These are phyloP conservation scores for Rhodomyrtus psidioides DNA, from an alignment of 441 rosid genomes.

Conservation along the genomic window DNA sequence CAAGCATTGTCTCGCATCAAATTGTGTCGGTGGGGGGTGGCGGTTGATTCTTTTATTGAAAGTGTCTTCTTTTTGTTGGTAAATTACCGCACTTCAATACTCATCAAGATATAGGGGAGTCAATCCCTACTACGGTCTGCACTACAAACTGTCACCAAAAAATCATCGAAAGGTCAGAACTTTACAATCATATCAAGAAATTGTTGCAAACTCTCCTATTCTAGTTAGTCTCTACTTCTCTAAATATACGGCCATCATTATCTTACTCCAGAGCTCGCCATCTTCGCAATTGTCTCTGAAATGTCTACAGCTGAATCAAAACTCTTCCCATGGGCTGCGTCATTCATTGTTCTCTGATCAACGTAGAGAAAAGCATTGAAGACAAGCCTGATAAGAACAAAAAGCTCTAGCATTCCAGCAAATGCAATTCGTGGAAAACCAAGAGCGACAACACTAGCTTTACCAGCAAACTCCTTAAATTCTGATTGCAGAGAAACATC, in stretches of 20 bases:
- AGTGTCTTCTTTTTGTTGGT: background rate
- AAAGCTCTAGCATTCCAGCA: background rate
- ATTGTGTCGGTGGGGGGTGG: background rate
- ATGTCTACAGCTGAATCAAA: background rate
- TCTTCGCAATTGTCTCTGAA: background rate
- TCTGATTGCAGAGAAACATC: background rate
- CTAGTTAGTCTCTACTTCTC: background rate
- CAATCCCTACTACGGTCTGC: background rate
- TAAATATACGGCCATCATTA: background rate
- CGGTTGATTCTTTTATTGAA: background rate
- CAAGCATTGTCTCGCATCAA: background rate
- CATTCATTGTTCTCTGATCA: background rate
- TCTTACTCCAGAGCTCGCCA: background rate
- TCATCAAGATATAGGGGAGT: background rate
- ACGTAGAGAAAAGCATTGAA: background rate
- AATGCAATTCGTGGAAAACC: background rate
- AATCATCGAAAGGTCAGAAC: background rate
- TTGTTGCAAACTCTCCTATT: background rate
- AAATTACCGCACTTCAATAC: background rate
- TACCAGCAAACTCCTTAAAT: background rate
- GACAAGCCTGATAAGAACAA: background rate
- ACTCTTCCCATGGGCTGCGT: background rate
- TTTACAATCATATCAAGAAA: background rate
- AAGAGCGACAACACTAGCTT: background rate
- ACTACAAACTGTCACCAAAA: background rate